Evolutionary conservation across 2,329 filamentous ascomycete genomes (phyloP), one percentile per base, ranked within the genome.

Genomic region (Coniella lustricola): DNA sequence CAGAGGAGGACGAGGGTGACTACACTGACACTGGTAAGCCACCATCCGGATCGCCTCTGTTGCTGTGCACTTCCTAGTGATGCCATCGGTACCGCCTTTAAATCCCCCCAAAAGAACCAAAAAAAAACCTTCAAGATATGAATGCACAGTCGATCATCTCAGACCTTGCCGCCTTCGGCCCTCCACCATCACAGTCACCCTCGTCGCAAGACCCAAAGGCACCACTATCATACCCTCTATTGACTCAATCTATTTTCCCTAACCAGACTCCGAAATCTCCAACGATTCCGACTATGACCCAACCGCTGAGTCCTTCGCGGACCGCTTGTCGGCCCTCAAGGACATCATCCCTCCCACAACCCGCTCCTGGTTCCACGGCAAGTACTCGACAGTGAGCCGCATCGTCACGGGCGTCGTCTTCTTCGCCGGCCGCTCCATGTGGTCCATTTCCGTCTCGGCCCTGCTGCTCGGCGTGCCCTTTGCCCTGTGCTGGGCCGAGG

Each of bases 401-500:
- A 79, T 79, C 63, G 65, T 87, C 49, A 77, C 77, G 62, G 75
- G 69, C 35, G 78, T 78, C 8, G 67, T 88, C 35, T 71, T 75
- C 52, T 86, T 94, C 65, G 80, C 85, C 60, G 90, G 91, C 59
- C 93, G 91, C 74, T 81, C 87, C 48, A 75, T 95, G 58, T 98
- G 90, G 89, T 83, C 96, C 48, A 73, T 98, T 51, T 89, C 84
- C 69, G 95, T 90, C 56, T 90, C 85, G 54, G 89, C 88, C 52
- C 79, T 98, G 63, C 74, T 98, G 64, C 72, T 97, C 55, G 90
- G 90, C 59, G 89, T 97, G 44, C 93, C 93, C 48, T 97, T 90
- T 76, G 90, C 90, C 51, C 75, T 98, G 58, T 91, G 90, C 50
- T 91, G 90, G 65, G 84, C 86, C 55, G 93, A 98, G 76, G 93